These are phyloP conservation scores for Penicillium angulare DNA, from an alignment of 495 filamentous ascomycete genomes.

Conservation along the genomic window DNA sequence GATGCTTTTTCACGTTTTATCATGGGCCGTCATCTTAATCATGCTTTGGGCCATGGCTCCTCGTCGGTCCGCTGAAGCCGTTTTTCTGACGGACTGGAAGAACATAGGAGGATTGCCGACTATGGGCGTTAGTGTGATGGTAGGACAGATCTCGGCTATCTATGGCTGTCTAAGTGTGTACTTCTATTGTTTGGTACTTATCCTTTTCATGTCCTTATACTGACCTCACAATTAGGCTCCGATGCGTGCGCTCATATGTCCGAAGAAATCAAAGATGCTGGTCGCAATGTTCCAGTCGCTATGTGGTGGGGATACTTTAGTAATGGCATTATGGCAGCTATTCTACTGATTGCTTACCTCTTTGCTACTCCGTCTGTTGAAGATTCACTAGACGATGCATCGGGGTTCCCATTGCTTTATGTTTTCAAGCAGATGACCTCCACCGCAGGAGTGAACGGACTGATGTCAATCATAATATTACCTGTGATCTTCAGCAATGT, in stretches of 20 bases:
- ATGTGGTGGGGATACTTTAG: conserved; percentile 38
- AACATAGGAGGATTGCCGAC: conserved; percentile 50
- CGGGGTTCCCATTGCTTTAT: conserved; percentile 32
- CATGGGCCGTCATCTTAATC: conserved; percentile 33
- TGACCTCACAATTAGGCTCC: conserved; percentile 20
- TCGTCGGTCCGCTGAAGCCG: conserved; percentile 31
- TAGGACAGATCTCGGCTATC: conserved; percentile 47
- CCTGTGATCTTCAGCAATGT: conserved; percentile 39
- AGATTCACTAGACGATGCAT: conserved; percentile 24
- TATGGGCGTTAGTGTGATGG: conserved; percentile 45
- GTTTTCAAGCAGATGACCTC: conserved; percentile 22
- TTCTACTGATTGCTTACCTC: conserved; percentile 38
- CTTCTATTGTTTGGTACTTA: neutral
- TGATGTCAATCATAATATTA: conserved; percentile 34
- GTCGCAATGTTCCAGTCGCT: conserved; percentile 35
- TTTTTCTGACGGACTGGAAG: conserved; percentile 44
- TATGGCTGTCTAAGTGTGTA: conserved; percentile 30
- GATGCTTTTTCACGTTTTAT: conserved; percentile 40
- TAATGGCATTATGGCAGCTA: conserved; percentile 37
- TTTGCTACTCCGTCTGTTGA: conserved; percentile 40
- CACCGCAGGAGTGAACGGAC: conserved; percentile 21
- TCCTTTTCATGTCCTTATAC: neutral
- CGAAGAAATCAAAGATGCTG: conserved; percentile 46
- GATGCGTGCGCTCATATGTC: conserved; percentile 40
- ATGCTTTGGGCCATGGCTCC: conserved; percentile 43